phyloP scores from a whole-genome alignment of 768 basidiomycete genomes.

The Lactarius vividus region DNA sequence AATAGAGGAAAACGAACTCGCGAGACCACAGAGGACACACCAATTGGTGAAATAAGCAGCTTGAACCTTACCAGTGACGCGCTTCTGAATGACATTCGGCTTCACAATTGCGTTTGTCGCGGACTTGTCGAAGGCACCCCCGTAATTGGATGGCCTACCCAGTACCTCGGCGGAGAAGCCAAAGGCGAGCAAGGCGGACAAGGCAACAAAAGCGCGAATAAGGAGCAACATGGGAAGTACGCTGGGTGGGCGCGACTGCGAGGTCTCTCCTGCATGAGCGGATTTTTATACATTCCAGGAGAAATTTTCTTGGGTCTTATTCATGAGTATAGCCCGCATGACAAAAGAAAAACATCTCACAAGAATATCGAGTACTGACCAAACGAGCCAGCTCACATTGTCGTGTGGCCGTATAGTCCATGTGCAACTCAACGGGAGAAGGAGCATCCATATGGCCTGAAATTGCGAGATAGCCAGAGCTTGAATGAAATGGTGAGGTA shows the following conservation, averaged over 20 bases:
- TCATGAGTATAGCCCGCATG: background rate
- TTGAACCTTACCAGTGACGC: conserved; percentile 33
- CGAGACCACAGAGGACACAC: conserved; percentile 24
- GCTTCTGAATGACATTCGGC: conserved; percentile 9
- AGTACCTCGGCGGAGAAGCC: conserved; percentile 11
- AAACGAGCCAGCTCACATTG: background rate
- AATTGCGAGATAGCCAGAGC: background rate
- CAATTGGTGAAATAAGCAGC: conserved; percentile 41
- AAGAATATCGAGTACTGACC: background rate
- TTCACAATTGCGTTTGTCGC: conserved; percentile 17
- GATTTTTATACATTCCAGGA: background rate
- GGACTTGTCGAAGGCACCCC: conserved; percentile 9
- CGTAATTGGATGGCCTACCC: conserved; percentile 16
- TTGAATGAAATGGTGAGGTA: background rate
- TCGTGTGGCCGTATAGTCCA: background rate
- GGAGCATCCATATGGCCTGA: background rate
- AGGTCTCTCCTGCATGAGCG: background rate
- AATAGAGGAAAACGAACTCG: background rate
- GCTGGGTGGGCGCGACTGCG: background rate
- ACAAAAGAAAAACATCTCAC: background rate
- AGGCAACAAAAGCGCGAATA: background rate
- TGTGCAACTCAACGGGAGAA: background rate
- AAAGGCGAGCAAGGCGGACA: conserved; percentile 1
- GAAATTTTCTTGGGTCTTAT: background rate
- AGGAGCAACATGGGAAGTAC: conserved; percentile 7